A percentile compares a stretch with the other conserved stretches of the same genome.
Evolutionary conservation across 306 rosid genomes (phyloP).

Genomic region (Abrus precatorius): DNA sequence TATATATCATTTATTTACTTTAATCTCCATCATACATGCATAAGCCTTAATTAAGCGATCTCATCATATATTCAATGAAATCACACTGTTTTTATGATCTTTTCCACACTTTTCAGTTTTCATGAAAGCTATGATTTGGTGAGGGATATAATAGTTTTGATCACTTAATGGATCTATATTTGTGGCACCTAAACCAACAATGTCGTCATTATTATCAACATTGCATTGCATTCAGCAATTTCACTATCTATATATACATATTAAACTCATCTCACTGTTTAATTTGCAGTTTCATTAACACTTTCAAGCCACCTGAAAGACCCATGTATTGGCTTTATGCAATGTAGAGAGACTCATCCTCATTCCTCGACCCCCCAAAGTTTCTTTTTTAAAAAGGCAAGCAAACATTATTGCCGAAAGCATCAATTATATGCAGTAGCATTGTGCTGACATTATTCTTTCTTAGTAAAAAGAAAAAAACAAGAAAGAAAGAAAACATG

Average conservation of each 20-base stretch:
- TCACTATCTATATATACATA: constrained; percentile 3
- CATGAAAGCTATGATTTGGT: constrained; percentile 19
- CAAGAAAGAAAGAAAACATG: background rate
- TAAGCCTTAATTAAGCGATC: background rate
- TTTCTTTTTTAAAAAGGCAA: background rate
- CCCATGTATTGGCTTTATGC: background rate
- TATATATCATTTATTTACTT: background rate
- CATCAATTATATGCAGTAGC: constrained; percentile 27
- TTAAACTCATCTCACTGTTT: background rate
- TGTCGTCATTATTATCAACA: constrained; percentile 13
- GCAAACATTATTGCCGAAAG: constrained; percentile 33
- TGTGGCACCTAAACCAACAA: background rate
- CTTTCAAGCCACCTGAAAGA: background rate
- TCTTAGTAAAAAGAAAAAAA: constrained; percentile 23
- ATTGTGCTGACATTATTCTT: constrained; percentile 26
- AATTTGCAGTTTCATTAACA: background rate
- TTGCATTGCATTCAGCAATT: constrained; percentile 41
- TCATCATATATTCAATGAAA: constrained; percentile 39
- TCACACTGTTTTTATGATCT: constrained; percentile 9
- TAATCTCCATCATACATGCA: constrained; percentile 4
- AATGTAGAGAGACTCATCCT: background rate
- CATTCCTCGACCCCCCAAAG: background rate
- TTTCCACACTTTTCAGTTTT: background rate
- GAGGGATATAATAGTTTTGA: constrained; percentile 6
- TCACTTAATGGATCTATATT: background rate